Evolutionary conservation across 768 basidiomycete genomes (phyloP).

Genomic region (Leucocoprinus sp.): DNA sequence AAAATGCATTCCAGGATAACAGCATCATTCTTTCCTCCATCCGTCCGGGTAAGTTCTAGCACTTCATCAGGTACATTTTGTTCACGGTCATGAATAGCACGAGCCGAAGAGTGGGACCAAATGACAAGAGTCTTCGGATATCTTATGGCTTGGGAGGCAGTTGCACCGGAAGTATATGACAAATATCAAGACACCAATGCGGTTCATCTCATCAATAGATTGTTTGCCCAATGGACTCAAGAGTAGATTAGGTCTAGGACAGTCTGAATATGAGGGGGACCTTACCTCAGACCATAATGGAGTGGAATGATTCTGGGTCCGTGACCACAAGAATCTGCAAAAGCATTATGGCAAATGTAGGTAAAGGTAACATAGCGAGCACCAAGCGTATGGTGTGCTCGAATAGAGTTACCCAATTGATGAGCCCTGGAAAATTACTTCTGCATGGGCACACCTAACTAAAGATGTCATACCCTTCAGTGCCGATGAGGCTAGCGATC

Average conservation of each 20-base stretch:
- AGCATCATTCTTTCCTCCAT: slow-evolving; percentile 62
- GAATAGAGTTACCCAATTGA: slow-evolving; percentile 88
- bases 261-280: not conserved
- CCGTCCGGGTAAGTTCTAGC: slow-evolving; percentile 58
- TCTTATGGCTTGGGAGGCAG: slow-evolving; percentile 70
- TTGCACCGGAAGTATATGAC: slow-evolving; percentile 86
- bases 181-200: slow-evolving; percentile 89
- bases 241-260: not conserved
- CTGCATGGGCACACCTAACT: not conserved
- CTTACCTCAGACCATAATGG: slow-evolving; percentile 62
- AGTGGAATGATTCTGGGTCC: slow-evolving; percentile 43
- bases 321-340: slow-evolving; percentile 75
- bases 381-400: slow-evolving; percentile 77
- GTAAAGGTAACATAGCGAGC: slow-evolving; percentile 94
- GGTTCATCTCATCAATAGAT: slow-evolving; percentile 87
- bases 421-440: slow-evolving; percentile 49
- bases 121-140: slow-evolving; percentile 80
- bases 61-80: slow-evolving; percentile 80
- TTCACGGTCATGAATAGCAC: slow-evolving; percentile 69
- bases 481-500: slow-evolving; percentile 83
- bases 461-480: slow-evolving; percentile 65
- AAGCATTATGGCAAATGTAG: slow-evolving; percentile 85
- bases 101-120: slow-evolving; percentile 87
- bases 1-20: slow-evolving; percentile 66
- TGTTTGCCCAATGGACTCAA: slow-evolving; percentile 56